Percentiles rank a stretch among this genome's conserved stretches.
Evolutionary conservation across 768 basidiomycete genomes (phyloP).

Genomic region (Suillus plorans): DNA sequence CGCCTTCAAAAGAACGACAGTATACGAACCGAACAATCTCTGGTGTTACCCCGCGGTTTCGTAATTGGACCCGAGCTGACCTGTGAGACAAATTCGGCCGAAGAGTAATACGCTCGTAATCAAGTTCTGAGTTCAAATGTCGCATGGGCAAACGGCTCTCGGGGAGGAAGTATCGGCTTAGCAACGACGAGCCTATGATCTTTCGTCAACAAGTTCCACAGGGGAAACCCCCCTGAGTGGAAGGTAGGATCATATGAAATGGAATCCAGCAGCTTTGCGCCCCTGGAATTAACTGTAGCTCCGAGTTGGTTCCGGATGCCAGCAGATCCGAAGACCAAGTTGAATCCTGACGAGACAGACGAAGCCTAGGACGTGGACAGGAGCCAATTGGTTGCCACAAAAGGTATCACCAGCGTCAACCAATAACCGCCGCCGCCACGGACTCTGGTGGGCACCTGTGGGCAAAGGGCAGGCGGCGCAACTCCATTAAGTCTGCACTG

Average conservation of each 20-base stretch:
- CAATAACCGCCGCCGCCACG: background rate
- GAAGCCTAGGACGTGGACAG: background rate
- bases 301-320: background rate
- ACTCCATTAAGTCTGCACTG: background rate
- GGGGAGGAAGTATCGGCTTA: background rate
- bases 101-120: conserved; percentile 18
- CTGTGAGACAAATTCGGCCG: conserved; percentile 16
- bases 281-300: background rate
- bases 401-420: background rate
- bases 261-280: background rate
- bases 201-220: background rate
- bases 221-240: background rate
- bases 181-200: conserved; percentile 3
- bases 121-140: conserved; percentile 11
- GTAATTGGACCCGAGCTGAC: conserved; percentile 16
- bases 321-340: background rate
- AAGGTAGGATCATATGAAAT: background rate
- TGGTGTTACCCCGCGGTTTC: conserved; percentile 10
- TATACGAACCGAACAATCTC: conserved; percentile 10
- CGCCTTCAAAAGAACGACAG: conserved; percentile 8
- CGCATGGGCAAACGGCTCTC: conserved; percentile 15
- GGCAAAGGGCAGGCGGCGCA: background rate
- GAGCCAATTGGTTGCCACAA: background rate
- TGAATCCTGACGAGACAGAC: background rate
- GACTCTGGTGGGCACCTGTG: background rate